Conservation (phyloP, 176 grass and related monocot species). For the Cymbopogon citratus region DNA sequence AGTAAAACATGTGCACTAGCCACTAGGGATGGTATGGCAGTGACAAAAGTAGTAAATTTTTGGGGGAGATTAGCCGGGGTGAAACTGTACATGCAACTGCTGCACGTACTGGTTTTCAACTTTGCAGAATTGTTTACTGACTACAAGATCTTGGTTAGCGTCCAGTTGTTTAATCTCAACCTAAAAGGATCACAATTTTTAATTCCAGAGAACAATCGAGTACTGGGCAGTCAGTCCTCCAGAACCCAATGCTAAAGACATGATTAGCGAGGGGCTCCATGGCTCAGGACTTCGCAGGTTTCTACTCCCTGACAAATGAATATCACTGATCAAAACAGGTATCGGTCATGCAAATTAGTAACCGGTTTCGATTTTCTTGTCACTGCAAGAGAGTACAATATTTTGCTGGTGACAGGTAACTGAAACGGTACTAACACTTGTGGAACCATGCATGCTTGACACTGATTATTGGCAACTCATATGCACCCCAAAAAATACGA, state of each 20-base stretch:
- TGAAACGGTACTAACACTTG: neutral
- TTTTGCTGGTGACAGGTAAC: neutral
- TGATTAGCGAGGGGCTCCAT: conserved; percentile 15
- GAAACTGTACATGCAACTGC: conserved; percentile 25
- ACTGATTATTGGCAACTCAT: neutral
- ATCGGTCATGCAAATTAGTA: neutral
- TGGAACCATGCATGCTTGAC: neutral
- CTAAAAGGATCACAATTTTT: conserved; percentile 21
- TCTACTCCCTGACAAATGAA: neutral
- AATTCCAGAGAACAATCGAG: conserved; percentile 37
- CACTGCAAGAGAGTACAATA: too few species aligned
- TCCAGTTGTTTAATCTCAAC: conserved; percentile 41
- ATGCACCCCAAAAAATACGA: neutral
- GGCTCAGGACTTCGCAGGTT: conserved; percentile 12
- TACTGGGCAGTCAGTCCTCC: conserved; percentile 27
- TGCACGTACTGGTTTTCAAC: neutral
- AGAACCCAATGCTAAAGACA: conserved; percentile 26
- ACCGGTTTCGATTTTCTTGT: neutral
- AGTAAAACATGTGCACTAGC: conserved; percentile 33
- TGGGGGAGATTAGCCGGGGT: conserved; percentile 15
- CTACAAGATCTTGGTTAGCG: conserved; percentile 53
- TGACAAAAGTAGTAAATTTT: conserved; percentile 17
- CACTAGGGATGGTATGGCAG: conserved; percentile 26
- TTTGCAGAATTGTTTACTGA: conserved; percentile 52
- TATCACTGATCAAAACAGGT: conserved; percentile 9